Base-by-base conservation (phyloP, 306 rosid genomes). In the Citrullus mucosospermus region DNA sequence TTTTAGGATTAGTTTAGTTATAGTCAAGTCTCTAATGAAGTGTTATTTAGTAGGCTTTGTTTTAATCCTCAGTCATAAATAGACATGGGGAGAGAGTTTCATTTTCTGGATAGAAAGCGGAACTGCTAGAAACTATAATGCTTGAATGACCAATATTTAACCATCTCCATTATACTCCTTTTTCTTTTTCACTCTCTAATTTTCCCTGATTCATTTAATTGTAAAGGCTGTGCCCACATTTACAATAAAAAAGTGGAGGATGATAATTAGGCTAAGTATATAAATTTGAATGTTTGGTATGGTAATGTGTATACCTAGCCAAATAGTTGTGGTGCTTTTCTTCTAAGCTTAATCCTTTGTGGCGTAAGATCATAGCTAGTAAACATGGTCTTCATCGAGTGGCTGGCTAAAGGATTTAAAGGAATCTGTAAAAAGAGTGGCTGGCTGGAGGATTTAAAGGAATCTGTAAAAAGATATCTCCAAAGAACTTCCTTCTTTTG, bases 121-220 rank as follows among this genome's bases (percentile, higher is more conserved):
- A 74, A 74, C 17, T 53, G 78, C 48, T 74, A 9, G 78, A 55
- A 74, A 74, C 78, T 74, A 48, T 5, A n/a, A 74, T 32, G 15
- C 32, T 74, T 25, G 78, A 30, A 53, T 74, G 62, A 48, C 1
- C 2, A 28, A 30, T 74, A 54, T 74, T 74, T 73, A 32, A 51
- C 62, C 32, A 7, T 51, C 48, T 73, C 25, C 22, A 51, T 30
- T 17, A n/a, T 6, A 17, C 32, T 68, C 4, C 28, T 15, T 50
- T 51, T 8, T 17, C n/a, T 48, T 4, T 53, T 16, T 53, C 20
- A 2, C n/a, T 22, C 10, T 18, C 43, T 20, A 11, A 4, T n/a
- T 22, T 13, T 43, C 18, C 4, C 9, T 68, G 6, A 10, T 68
- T 22, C 32, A 16, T 39, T 13, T 66, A 66, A 66, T 68, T 2